Conservation (phyloP, 805 yeast species). For the Nematodospora valgi region DNA sequence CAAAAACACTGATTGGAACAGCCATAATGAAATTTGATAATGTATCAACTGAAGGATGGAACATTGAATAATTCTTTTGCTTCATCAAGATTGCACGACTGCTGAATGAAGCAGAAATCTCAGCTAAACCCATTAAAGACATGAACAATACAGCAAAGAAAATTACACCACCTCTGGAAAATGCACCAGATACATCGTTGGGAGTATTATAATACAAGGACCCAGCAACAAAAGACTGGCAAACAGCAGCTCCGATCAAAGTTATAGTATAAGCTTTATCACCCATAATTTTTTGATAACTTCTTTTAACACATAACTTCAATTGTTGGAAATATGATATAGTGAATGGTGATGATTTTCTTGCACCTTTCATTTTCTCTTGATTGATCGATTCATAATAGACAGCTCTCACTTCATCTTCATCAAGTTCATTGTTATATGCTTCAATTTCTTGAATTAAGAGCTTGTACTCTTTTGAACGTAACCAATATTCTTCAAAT, state of each 20-base stretch:
- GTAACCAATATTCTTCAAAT: slow-evolving; percentile 56
- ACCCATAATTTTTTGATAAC: slow-evolving; percentile 53
- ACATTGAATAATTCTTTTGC: slow-evolving; percentile 24
- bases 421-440: slow-evolving; percentile 12
- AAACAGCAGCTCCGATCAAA: slow-evolving; percentile 43
- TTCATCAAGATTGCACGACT: slow-evolving; percentile 27
- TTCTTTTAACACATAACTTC: slow-evolving; percentile 45
- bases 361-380: slow-evolving; percentile 35
- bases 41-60: slow-evolving; percentile 28
- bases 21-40: slow-evolving; percentile 20
- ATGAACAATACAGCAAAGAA: slow-evolving; percentile 58
- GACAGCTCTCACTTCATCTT: slow-evolving; percentile 29
- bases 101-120: slow-evolving; percentile 28
- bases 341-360: slow-evolving; percentile 40
- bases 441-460: slow-evolving; percentile 21
- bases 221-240: slow-evolving; percentile 61
- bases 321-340: slow-evolving; percentile 48
- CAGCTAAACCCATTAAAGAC: slow-evolving; percentile 47
- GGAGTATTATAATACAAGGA: slow-evolving; percentile 59
- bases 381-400: slow-evolving; percentile 33
- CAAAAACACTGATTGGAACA: slow-evolving; percentile 20
- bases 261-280: slow-evolving; percentile 51
- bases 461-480: slow-evolving; percentile 33
- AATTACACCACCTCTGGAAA: slow-evolving; percentile 60
- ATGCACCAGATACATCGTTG: slow-evolving; percentile 51